These are phyloP conservation scores for Pichia inconspicua DNA, from an alignment of 1,139 yeast genomes.

Conservation along the genomic window DNA sequence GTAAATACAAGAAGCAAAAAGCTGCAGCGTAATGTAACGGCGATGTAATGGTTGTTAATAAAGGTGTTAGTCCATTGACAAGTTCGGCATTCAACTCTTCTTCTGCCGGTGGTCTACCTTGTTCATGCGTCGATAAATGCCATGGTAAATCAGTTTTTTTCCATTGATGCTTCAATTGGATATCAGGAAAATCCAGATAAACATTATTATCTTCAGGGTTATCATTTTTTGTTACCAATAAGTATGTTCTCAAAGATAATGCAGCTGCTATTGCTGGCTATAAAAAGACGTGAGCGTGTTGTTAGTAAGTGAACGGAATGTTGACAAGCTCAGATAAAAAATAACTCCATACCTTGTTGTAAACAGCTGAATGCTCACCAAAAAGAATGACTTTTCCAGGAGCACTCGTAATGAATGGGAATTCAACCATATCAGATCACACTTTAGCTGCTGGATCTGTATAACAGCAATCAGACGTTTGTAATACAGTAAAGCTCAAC, in stretches of 20 bases:
- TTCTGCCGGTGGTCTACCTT: constrained; percentile 38
- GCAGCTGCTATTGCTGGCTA: constrained; percentile 89
- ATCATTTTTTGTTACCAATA: constrained; percentile 43
- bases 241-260: constrained; percentile 69
- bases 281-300: not conserved
- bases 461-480: no score
- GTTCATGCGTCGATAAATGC: constrained; percentile 30
- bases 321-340: not conserved
- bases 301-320: constrained; percentile 5
- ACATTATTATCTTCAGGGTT: constrained; percentile 35
- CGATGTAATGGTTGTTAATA: constrained; percentile 40
- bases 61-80: constrained; percentile 39
- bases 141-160: constrained; percentile 52
- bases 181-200: constrained; percentile 76
- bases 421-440: constrained; percentile 15
- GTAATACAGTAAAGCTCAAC: not conserved
- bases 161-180: constrained; percentile 61
- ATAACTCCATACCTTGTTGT: constrained; percentile 49
- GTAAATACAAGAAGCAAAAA: constrained; percentile 74
- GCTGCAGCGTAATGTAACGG: constrained; percentile 76
- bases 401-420: constrained; percentile 74
- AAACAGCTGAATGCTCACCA: constrained; percentile 97
- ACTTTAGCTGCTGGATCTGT: not conserved
- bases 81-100: constrained; percentile 56
- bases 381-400: constrained; percentile 95